phyloP scores from a whole-genome alignment of 129 eudicot genomes.

The Apium graveolens region DNA sequence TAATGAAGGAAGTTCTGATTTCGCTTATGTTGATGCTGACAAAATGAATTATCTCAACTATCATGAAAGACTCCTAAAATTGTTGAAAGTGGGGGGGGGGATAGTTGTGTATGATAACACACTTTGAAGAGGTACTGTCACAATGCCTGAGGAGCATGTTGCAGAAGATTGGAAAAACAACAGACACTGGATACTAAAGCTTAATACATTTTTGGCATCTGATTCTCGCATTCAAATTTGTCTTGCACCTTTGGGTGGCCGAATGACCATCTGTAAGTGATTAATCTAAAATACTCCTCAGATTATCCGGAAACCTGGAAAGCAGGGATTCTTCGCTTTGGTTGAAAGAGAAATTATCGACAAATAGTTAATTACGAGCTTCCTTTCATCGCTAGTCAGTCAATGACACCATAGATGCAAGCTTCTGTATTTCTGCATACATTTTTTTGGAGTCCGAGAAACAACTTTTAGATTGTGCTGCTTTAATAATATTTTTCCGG shows the following conservation, averaged over 20 bases:
- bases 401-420: no score
- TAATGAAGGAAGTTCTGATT: slow-evolving; percentile 47
- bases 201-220: slow-evolving; percentile 32
- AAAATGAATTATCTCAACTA: slow-evolving; percentile 42
- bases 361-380: no score
- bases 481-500: no score
- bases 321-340: no score
- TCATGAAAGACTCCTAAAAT: slow-evolving; percentile 43
- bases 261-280: slow-evolving; percentile 45
- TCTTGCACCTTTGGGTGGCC: slow-evolving; percentile 39
- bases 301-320: no score
- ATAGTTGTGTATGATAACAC: slow-evolving; percentile 57
- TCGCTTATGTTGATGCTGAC: slow-evolving; percentile 65
- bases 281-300: not conserved
- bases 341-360: no score
- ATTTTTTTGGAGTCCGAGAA: no score
- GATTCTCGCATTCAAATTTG: slow-evolving; percentile 40
- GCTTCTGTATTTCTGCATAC: no score
- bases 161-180: not conserved
- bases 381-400: no score
- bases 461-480: no score
- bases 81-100: slow-evolving; percentile 53
- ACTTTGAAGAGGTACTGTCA: slow-evolving; percentile 46
- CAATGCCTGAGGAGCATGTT: slow-evolving; percentile 27
- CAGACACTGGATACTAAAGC: not conserved